Evolutionary conservation across 2,329 filamentous ascomycete genomes (phyloP).

Genomic region (Oidium heveae): DNA sequence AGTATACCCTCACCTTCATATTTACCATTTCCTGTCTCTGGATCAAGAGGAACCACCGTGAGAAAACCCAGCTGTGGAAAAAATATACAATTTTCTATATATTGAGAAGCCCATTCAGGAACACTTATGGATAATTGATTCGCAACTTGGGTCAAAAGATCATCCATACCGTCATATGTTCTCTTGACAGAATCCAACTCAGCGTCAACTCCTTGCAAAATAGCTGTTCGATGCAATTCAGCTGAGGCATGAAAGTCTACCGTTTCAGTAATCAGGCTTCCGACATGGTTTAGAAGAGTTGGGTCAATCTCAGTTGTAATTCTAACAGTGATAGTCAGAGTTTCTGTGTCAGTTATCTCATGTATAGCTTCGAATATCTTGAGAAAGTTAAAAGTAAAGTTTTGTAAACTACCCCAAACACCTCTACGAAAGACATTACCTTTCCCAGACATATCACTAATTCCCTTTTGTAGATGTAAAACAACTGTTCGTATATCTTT

Average conservation of each 20-base stretch:
- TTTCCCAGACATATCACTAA: slow-evolving; percentile 23
- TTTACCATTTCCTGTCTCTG: slow-evolving; percentile 27
- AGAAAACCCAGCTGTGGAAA: slow-evolving; percentile 83
- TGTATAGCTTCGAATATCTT: slow-evolving; percentile 39
- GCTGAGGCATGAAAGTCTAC: slow-evolving; percentile 56
- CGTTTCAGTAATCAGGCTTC: slow-evolving; percentile 43
- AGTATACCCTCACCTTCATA: slow-evolving; percentile 34
- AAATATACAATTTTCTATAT: slow-evolving; percentile 55
- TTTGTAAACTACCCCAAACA: slow-evolving; percentile 45
- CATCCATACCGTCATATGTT: slow-evolving; percentile 52
- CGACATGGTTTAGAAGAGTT: slow-evolving; percentile 34
- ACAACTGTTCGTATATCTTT: slow-evolving; percentile 51
- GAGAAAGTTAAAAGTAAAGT: slow-evolving; percentile 48
- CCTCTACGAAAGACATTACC: slow-evolving; percentile 28
- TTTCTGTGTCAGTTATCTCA: slow-evolving; percentile 27
- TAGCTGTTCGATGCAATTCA: slow-evolving; percentile 43
- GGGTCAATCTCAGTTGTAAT: slow-evolving; percentile 34
- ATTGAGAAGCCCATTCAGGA: slow-evolving; percentile 28
- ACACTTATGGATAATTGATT: slow-evolving; percentile 35
- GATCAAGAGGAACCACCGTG: slow-evolving; percentile 42
- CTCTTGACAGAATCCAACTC: slow-evolving; percentile 57
- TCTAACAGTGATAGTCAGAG: slow-evolving; percentile 27
- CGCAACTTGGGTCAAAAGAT: slow-evolving; percentile 43
- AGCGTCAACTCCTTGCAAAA: slow-evolving; percentile 44
- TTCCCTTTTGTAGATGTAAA: slow-evolving; percentile 50